These are phyloP conservation scores for Aureobasidium sp. DNA, from an alignment of 2,329 filamentous ascomycete species.

Conservation along the genomic window DNA sequence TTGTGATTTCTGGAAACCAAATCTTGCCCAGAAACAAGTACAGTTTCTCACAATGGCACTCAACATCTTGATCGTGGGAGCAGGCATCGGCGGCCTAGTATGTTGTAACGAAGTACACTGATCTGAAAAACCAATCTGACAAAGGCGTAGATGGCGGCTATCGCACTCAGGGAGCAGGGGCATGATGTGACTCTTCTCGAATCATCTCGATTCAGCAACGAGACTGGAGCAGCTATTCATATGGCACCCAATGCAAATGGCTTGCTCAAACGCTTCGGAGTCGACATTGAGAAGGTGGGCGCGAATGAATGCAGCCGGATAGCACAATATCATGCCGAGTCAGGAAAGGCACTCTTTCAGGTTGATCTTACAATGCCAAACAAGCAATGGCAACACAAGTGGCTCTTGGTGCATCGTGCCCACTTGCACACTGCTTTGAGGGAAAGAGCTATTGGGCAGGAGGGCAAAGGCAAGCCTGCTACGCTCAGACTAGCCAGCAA, in stretches of 20 bases:
- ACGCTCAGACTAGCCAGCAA: slow-evolving; percentile 23
- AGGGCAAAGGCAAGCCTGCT: slow-evolving; percentile 23
- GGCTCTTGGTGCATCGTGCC: slow-evolving; percentile 26
- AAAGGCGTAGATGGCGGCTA: slow-evolving; percentile 19
- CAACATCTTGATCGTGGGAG: slow-evolving; percentile 23
- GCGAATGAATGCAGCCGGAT: slow-evolving; percentile 15
- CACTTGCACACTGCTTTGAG: slow-evolving; percentile 27
- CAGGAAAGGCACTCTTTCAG: slow-evolving; percentile 15
- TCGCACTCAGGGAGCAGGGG: slow-evolving; percentile 24
- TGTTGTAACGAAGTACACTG: background rate
- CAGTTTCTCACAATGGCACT: slow-evolving; percentile 13
- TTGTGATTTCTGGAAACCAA: background rate
- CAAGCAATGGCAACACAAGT: slow-evolving; percentile 25
- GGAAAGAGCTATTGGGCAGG: slow-evolving; percentile 20
- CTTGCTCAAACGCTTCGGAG: slow-evolving; percentile 19
- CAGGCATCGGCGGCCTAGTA: slow-evolving; percentile 26
- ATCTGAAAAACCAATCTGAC: background rate
- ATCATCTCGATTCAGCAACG: slow-evolving; percentile 23
- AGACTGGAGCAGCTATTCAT: slow-evolving; percentile 26
- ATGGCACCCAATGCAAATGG: slow-evolving; percentile 23
- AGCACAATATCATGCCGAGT: slow-evolving; percentile 7
- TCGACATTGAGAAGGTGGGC: slow-evolving; percentile 19
- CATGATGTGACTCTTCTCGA: slow-evolving; percentile 26
- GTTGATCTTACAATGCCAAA: slow-evolving; percentile 13
- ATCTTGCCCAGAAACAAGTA: background rate